phyloP scores from a whole-genome alignment of 176 grass and related monocot species.

The Aegilops bicornis region DNA sequence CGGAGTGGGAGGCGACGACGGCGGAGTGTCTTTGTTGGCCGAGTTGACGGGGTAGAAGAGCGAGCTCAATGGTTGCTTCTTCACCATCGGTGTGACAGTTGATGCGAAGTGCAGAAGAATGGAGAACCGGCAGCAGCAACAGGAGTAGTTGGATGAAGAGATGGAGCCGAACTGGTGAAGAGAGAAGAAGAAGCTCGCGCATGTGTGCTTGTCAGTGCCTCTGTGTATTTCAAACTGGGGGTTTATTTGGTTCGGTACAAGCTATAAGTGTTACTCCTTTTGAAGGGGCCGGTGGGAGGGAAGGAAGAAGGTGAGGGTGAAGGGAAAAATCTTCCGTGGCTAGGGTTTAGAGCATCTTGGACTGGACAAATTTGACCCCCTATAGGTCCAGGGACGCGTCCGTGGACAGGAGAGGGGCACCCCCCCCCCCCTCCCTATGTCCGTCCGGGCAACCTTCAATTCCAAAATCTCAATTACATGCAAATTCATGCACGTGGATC shows the following conservation, averaged over 20 bases:
- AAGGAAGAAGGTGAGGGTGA: not conserved
- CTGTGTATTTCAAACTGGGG: not conserved
- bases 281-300: not conserved
- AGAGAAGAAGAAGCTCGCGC: not conserved
- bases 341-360: too few species aligned
- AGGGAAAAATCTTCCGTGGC: not conserved
- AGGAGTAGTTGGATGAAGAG: not conserved
- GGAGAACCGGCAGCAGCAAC: not conserved
- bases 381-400: too few species aligned
- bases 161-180: not conserved
- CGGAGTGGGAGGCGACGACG: slow-evolving; percentile 14
- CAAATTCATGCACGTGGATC: too few species aligned
- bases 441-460: too few species aligned
- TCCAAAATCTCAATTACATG: too few species aligned
- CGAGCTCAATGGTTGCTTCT: slow-evolving; percentile 49
- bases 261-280: not conserved
- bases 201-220: not conserved
- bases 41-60: slow-evolving; percentile 45
- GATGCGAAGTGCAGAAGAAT: not conserved
- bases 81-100: slow-evolving; percentile 49
- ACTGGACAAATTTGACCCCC: too few species aligned
- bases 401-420: too few species aligned
- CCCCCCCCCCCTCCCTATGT: too few species aligned
- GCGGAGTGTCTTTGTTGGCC: slow-evolving; percentile 41
- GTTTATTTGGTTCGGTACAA: not conserved